These are phyloP conservation scores for Tolypocladium endophyticum DNA, from an alignment of 2,329 filamentous ascomycete species.

Conservation along the genomic window DNA sequence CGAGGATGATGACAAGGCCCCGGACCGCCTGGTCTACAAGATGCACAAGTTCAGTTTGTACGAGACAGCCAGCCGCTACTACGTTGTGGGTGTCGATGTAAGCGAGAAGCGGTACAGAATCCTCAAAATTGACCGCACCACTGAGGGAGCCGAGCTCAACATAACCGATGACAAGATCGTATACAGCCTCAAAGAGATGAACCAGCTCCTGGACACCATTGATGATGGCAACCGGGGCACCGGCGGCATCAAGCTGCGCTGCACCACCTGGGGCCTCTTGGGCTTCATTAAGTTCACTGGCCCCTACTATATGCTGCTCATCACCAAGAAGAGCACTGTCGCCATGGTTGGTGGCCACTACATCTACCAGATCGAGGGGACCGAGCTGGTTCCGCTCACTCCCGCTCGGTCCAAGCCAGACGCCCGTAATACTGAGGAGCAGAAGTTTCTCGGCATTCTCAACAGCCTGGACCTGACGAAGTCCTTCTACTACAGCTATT, in stretches of 20 bases:
- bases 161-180: slow-evolving; percentile 92
- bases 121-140: slow-evolving; percentile 87
- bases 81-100: slow-evolving; percentile 86
- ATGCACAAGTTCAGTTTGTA: slow-evolving; percentile 99
- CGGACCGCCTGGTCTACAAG: slow-evolving; percentile 37
- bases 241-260: slow-evolving; percentile 81
- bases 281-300: slow-evolving; percentile 96
- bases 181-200: slow-evolving; percentile 88
- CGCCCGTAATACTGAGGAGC: slow-evolving; percentile 72
- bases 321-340: slow-evolving; percentile 91
- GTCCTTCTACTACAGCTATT: slow-evolving; percentile 97
- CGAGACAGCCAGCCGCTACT: slow-evolving; percentile 87
- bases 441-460: slow-evolving; percentile 77
- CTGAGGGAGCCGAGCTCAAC: slow-evolving; percentile 63
- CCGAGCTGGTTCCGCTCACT: slow-evolving; percentile 80
- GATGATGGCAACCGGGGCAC: slow-evolving; percentile 89
- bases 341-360: slow-evolving; percentile 95
- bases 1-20: slow-evolving; percentile 19
- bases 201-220: slow-evolving; percentile 83
- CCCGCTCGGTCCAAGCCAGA: slow-evolving; percentile 69
- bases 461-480: slow-evolving; percentile 83
- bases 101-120: slow-evolving; percentile 83
- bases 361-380: slow-evolving; percentile 89
- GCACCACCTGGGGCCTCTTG: slow-evolving; percentile 84
- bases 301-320: slow-evolving; percentile 91